Percentiles rank a stretch among this genome's conserved stretches.
Evolutionary conservation across 768 basidiomycete genomes (phyloP).

Genomic region (Termitomyces sp.): DNA sequence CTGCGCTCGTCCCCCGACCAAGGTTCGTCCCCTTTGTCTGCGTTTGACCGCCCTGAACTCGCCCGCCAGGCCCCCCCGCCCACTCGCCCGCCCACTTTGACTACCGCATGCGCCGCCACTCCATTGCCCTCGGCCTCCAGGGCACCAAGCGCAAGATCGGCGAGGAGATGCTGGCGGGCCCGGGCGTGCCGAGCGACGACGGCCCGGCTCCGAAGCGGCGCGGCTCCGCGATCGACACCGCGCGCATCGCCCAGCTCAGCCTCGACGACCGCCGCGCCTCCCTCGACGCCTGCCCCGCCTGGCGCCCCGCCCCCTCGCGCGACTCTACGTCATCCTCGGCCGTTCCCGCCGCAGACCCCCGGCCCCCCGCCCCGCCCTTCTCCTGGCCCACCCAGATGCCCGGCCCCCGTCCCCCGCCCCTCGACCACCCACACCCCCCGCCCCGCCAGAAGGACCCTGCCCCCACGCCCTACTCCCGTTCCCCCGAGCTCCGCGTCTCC

Average conservation of each 20-base stretch:
- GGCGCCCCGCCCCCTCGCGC: slow-evolving; percentile 48
- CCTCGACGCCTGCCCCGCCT: slow-evolving; percentile 40
- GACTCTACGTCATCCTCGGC: slow-evolving; percentile 69
- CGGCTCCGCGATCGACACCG: slow-evolving; percentile 77
- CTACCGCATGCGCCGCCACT: slow-evolving; percentile 67
- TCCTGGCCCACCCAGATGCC: slow-evolving; percentile 51
- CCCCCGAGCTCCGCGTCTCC: slow-evolving; percentile 89
- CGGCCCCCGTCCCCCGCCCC: not conserved
- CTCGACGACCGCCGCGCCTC: slow-evolving; percentile 77
- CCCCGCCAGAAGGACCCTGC: slow-evolving; percentile 42
- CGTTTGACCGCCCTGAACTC: not conserved
- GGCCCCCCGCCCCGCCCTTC: slow-evolving; percentile 55
- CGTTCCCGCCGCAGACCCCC: slow-evolving; percentile 54
- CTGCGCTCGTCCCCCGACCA: too few species aligned
- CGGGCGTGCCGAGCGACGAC: slow-evolving; percentile 62
- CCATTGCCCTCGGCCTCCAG: slow-evolving; percentile 59
- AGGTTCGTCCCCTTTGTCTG: too few species aligned
- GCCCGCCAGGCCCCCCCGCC: slow-evolving; percentile 28
- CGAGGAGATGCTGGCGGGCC: slow-evolving; percentile 62
- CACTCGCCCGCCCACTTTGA: slow-evolving; percentile 45
- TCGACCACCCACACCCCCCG: too few species aligned
- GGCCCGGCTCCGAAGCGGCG: slow-evolving; percentile 76
- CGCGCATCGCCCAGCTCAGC: slow-evolving; percentile 67
- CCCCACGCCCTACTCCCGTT: slow-evolving; percentile 87
- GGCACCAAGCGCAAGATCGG: slow-evolving; percentile 80